A percentile compares a stretch with the other conserved stretches of the same genome.
Conservation (phyloP, 176 grass and related monocot species). For the Rhynchospora breviuscula region DNA sequence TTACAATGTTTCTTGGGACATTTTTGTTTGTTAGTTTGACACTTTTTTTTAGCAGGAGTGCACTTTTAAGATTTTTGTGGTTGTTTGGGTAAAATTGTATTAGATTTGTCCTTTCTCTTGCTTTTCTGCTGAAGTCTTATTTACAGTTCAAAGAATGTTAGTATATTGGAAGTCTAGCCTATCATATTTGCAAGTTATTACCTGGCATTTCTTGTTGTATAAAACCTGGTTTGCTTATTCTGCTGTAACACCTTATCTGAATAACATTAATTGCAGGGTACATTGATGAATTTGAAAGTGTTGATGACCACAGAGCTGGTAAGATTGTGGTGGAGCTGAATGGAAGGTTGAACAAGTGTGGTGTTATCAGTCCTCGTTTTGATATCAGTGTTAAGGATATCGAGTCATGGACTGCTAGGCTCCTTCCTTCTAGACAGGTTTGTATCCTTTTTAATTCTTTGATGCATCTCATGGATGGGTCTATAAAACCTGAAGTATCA, state of each 20-base stretch:
- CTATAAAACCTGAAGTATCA: not conserved
- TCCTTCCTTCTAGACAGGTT: conserved; percentile 29
- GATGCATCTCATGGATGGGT: not conserved
- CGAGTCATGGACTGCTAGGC: conserved; percentile 25
- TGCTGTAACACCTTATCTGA: not conserved
- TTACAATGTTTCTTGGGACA: not conserved
- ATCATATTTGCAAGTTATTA: not conserved
- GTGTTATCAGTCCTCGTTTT: conserved; percentile 27
- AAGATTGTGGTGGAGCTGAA: conserved; percentile 29
- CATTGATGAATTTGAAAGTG: conserved; percentile 24
- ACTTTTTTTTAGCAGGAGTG: not conserved
- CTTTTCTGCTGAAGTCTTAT: not conserved
- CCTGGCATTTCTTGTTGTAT: not conserved
- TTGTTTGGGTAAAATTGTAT: not conserved
- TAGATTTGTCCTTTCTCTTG: not conserved
- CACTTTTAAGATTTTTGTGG: not conserved
- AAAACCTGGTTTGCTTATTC: not conserved
- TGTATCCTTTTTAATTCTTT: not conserved
- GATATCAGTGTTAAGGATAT: conserved; percentile 19
- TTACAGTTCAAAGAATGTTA: not conserved
- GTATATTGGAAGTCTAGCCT: not conserved
- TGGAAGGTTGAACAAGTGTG: conserved; percentile 24
- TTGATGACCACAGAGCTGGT: conserved; percentile 27
- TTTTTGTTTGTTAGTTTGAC: not conserved
- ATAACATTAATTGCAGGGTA: conserved; percentile 16